Percentiles rank a stretch among this genome's conserved stretches.
Evolutionary conservation across 1,284 basidiomycete genomes (phyloP).

Genomic region (Apiotrichum domesticum): DNA sequence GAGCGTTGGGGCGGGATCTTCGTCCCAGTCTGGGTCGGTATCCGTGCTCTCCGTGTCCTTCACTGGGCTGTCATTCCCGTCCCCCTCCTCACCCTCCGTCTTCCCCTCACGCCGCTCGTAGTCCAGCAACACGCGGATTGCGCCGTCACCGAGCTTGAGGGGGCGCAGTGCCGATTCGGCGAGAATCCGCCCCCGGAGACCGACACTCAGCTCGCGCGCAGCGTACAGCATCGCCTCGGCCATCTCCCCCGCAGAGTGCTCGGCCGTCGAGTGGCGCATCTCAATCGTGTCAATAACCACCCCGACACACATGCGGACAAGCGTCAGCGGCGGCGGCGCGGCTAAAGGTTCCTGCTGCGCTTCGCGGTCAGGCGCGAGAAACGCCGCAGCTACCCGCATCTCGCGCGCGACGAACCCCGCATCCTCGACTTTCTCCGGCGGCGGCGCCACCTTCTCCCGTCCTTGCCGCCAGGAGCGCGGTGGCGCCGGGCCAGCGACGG

Average conservation of each 20-base stretch:
- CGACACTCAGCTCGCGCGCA: constrained; percentile 24
- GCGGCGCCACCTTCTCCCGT: background rate
- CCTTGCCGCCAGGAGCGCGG: constrained; percentile 30
- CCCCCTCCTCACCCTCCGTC: too few relatives aligned
- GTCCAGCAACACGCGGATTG: constrained; percentile 18
- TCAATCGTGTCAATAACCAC: constrained; percentile 26
- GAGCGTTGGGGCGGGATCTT: constrained; percentile 9
- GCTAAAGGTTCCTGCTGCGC: too few relatives aligned
- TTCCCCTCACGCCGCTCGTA: background rate
- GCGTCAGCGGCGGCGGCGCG: background rate
- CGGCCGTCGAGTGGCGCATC: constrained; percentile 16
- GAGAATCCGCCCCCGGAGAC: constrained; percentile 23
- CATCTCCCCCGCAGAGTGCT: constrained; percentile 16
- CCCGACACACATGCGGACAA: constrained; percentile 23
- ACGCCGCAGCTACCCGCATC: constrained; percentile 1
- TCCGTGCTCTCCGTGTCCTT: background rate
- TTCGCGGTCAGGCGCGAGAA: background rate
- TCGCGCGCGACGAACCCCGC: background rate
- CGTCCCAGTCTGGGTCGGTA: constrained; percentile 17
- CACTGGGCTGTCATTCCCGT: too few relatives aligned
- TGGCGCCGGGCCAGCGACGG: constrained; percentile 36
- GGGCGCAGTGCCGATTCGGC: constrained; percentile 13
- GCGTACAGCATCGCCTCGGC: constrained; percentile 26
- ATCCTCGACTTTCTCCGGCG: background rate
- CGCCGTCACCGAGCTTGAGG: constrained; percentile 21